Evolutionary conservation across 495 filamentous ascomycete genomes (phyloP).

Genomic region (Lophiostoma macrostomum): DNA sequence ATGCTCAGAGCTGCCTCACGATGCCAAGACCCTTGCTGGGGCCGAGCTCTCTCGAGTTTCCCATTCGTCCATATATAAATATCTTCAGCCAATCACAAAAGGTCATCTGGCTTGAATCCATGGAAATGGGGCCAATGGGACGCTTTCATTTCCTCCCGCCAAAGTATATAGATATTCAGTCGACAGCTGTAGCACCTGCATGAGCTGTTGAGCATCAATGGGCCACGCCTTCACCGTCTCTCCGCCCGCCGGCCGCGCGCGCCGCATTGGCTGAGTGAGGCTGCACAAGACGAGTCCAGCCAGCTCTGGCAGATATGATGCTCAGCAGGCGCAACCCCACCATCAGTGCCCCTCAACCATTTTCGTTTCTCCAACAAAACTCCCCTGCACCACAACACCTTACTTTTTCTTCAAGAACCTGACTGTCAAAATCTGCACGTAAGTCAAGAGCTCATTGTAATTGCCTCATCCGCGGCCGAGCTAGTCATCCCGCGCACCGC

Average conservation of each 20-base stretch:
- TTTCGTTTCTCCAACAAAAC: slow-evolving; percentile 11
- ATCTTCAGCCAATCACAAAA: slow-evolving; percentile 3
- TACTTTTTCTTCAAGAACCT: slow-evolving; percentile 10
- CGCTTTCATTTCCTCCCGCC: no score
- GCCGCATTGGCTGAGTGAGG: slow-evolving; percentile 4
- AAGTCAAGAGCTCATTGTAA: slow-evolving; percentile 28
- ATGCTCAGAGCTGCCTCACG: slow-evolving; percentile 20
- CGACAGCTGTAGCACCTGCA: not conserved
- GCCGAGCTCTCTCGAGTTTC: no score
- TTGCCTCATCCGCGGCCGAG: slow-evolving; percentile 35
- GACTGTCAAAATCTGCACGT: slow-evolving; percentile 25
- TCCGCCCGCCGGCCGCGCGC: slow-evolving; percentile 1
- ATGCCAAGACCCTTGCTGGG: slow-evolving; percentile 6
- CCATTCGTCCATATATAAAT: no score
- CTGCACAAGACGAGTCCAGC: not conserved
- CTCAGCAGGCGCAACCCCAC: slow-evolving; percentile 27
- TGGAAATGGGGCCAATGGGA: no score
- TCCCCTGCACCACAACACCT: slow-evolving; percentile 11
- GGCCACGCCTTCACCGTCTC: not conserved
- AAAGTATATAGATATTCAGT: no score
- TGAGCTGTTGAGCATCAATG: no score
- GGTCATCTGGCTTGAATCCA: no score
- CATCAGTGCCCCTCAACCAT: slow-evolving; percentile 25
- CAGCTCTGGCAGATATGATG: slow-evolving; percentile 13
- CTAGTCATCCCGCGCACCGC: slow-evolving; percentile 15